Evolutionary conservation across 257 asterid species (phyloP).

Genomic region (Scutellaria baicalensis): DNA sequence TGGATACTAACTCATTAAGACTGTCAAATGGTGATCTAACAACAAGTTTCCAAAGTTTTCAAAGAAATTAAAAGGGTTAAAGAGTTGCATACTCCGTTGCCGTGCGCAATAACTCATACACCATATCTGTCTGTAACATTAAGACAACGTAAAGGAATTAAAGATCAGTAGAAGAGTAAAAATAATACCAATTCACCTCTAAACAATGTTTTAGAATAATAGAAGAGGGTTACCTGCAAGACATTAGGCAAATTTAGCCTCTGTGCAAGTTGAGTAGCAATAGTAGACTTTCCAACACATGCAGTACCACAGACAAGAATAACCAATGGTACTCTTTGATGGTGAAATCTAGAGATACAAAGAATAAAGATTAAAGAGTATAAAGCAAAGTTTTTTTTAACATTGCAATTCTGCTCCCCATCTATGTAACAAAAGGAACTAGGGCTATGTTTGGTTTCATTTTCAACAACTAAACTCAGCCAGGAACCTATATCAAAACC

Average conservation of each 20-base stretch:
- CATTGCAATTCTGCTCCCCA: slow-evolving; percentile 1
- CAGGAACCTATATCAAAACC: not conserved
- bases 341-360: slow-evolving; percentile 68
- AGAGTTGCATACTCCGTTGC: slow-evolving; percentile 84
- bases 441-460: not conserved
- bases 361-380: slow-evolving; percentile 10
- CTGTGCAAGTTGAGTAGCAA: slow-evolving; percentile 98
- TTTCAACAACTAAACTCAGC: not conserved
- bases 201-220: slow-evolving; percentile 3
- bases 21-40: not conserved
- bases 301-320: slow-evolving; percentile 99
- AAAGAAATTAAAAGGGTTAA: slow-evolving; percentile 3
- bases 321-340: slow-evolving; percentile 94
- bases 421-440: not conserved
- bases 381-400: slow-evolving; percentile 9
- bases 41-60: not conserved
- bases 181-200: not conserved
- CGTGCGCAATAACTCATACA: slow-evolving; percentile 92
- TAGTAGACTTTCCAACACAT: slow-evolving; percentile 95
- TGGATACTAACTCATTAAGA: slow-evolving; percentile 1
- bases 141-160: slow-evolving; percentile 9
- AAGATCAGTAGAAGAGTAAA: slow-evolving; percentile 16
- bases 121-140: slow-evolving; percentile 86
- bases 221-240: slow-evolving; percentile 54
- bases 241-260: slow-evolving; percentile 96